A percentile compares a stretch with the other conserved stretches of the same genome.
Evolutionary conservation across 2,329 filamentous ascomycete species (phyloP).

Genomic region (Scedosporium apiospermum): DNA sequence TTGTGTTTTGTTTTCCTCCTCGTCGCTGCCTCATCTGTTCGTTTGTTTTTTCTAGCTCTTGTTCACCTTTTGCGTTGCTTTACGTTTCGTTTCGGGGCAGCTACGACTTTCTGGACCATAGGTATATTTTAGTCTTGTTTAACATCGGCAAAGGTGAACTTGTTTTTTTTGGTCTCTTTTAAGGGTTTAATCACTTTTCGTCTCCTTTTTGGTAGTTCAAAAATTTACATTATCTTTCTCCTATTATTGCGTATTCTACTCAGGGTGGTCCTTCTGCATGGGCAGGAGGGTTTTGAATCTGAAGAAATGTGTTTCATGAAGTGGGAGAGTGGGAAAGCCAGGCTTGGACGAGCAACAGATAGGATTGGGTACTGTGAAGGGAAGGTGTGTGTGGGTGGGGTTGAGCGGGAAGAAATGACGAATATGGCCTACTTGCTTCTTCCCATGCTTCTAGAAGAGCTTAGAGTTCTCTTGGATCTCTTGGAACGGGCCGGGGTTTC

Average conservation of each 20-base stretch:
- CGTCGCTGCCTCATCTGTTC: neutral
- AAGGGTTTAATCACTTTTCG: neutral
- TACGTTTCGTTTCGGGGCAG: slow-evolving; percentile 3
- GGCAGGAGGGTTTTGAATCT: neutral
- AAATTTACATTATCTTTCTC: neutral
- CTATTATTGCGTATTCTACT: neutral
- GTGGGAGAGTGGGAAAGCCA: neutral
- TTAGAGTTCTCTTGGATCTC: neutral
- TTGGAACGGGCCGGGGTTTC: neutral
- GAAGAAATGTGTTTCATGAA: neutral
- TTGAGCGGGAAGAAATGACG: neutral
- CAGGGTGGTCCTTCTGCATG: neutral
- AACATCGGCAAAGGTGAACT: neutral
- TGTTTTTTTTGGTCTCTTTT: neutral
- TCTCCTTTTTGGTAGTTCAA: slow-evolving; percentile 1
- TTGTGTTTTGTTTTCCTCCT: neutral
- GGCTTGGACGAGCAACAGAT: neutral
- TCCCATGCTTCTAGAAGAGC: neutral
- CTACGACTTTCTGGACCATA: neutral
- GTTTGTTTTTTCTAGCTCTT: neutral
- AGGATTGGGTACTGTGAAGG: neutral
- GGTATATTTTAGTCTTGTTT: slow-evolving; percentile 1
- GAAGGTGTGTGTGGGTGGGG: too few relatives aligned
- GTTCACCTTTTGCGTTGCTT: slow-evolving; percentile 4
- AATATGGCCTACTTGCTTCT: neutral